A percentile compares a stretch with the other conserved stretches of the same genome.
phyloP scores from a whole-genome alignment of 495 filamentous ascomycete genomes.

The Viridothelium virens region DNA sequence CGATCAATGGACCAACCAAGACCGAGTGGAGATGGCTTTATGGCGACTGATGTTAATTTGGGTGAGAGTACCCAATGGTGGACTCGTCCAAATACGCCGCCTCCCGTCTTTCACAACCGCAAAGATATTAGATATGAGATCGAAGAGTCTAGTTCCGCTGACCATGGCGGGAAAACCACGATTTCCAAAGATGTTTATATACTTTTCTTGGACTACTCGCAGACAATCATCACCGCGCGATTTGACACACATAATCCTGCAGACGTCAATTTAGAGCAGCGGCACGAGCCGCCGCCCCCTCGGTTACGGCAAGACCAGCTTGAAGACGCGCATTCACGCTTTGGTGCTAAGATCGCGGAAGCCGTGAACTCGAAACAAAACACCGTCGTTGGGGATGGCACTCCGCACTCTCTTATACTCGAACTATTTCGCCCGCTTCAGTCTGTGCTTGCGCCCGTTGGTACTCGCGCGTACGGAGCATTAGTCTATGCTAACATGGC shows the following conservation, averaged over 20 bases:
- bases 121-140: constrained; percentile 76
- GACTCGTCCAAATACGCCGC: constrained; percentile 63
- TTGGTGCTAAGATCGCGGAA: constrained; percentile 66
- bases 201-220: constrained; percentile 90
- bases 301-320: constrained; percentile 86
- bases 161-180: constrained; percentile 58
- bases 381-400: constrained; percentile 74
- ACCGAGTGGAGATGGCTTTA: constrained; percentile 63
- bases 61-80: constrained; percentile 70
- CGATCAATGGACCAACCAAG: constrained; percentile 67
- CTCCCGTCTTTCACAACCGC: constrained; percentile 72
- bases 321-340: constrained; percentile 69
- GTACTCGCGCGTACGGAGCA: constrained; percentile 80
- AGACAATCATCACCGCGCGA: constrained; percentile 75
- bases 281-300: constrained; percentile 78
- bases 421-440: constrained; percentile 69
- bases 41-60: constrained; percentile 82
- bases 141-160: constrained; percentile 64
- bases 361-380: constrained; percentile 59
- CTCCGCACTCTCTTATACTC: constrained; percentile 62
- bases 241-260: constrained; percentile 69
- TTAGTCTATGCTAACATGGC: constrained; percentile 89
- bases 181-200: constrained; percentile 75
- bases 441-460: constrained; percentile 71
- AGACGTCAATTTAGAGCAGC: constrained; percentile 70